These are phyloP conservation scores for Sporothrix mexicana DNA, from an alignment of 2,329 filamentous ascomycete species.

Conservation along the genomic window DNA sequence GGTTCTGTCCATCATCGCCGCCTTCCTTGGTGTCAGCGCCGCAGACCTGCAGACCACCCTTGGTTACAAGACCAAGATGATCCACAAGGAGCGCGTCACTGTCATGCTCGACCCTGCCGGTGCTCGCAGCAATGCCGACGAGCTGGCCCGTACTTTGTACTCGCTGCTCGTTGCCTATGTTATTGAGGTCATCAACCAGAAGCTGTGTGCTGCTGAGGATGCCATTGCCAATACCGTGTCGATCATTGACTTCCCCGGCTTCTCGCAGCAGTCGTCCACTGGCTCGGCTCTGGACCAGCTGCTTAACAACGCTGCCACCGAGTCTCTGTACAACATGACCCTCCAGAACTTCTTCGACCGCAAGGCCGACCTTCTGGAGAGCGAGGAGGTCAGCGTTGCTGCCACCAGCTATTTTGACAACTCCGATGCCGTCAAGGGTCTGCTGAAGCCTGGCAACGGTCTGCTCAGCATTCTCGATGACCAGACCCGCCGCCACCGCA, in stretches of 20 bases:
- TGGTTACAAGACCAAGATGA: conserved; percentile 95
- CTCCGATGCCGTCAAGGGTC: conserved; percentile 87
- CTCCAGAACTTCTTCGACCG: conserved; percentile 95
- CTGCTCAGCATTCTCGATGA: conserved; percentile 94
- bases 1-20: conserved; percentile 80
- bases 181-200: conserved; percentile 90
- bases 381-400: conserved; percentile 87
- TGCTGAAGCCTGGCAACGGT: conserved; percentile 91
- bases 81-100: conserved; percentile 95
- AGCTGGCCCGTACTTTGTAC: conserved; percentile 91
- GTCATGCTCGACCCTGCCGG: conserved; percentile 95
- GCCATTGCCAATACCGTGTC: conserved; percentile 91
- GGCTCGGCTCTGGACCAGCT: conserved; percentile 88
- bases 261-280: conserved; percentile 82
- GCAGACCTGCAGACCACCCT: conserved; percentile 84
- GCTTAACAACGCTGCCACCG: conserved; percentile 90
- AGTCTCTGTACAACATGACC: conserved; percentile 90
- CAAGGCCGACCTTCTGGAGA: conserved; percentile 90
- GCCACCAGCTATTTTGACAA: conserved; percentile 98
- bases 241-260: conserved; percentile 95
- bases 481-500: conserved; percentile 87
- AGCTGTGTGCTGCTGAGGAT: conserved; percentile 84
- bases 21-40: conserved; percentile 87
- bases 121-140: conserved; percentile 89
- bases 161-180: conserved; percentile 92